phyloP scores from a whole-genome alignment of 768 basidiomycete genomes.

The Lentinula sp. region DNA sequence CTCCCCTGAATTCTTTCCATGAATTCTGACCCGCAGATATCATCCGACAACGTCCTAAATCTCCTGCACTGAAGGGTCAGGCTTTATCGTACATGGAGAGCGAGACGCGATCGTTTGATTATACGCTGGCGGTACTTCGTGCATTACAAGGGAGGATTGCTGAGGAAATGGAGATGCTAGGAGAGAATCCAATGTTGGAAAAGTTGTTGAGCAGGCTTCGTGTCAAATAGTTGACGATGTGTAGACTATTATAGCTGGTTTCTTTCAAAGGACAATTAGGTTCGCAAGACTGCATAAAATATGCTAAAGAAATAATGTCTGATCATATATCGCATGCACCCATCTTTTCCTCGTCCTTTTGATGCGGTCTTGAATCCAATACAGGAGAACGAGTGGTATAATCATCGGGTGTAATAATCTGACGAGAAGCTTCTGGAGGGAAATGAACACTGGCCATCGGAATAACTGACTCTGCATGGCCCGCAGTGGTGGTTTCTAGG shows the following conservation, averaged over 20 bases:
- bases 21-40: constrained; percentile 33
- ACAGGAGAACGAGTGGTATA: background rate
- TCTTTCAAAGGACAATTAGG: no score
- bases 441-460: background rate
- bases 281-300: background rate
- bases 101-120: constrained; percentile 80
- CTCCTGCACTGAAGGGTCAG: constrained; percentile 74
- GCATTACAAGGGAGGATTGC: constrained; percentile 40
- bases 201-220: constrained; percentile 1
- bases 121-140: constrained; percentile 66
- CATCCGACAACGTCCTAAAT: constrained; percentile 80
- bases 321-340: background rate
- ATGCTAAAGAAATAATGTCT: background rate
- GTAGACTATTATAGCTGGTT: background rate
- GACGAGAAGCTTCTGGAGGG: background rate
- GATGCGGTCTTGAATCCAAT: background rate
- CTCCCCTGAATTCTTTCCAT: background rate
- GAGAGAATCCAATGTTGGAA: constrained; percentile 1
- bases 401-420: background rate
- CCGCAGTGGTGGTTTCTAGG: background rate
- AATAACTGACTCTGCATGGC: background rate
- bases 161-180: constrained; percentile 1
- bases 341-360: background rate
- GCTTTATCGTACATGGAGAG: constrained; percentile 72
- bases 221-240: background rate